These are phyloP conservation scores for Rehmannia glutinosa DNA, from an alignment of 257 asterid species.

Conservation along the genomic window DNA sequence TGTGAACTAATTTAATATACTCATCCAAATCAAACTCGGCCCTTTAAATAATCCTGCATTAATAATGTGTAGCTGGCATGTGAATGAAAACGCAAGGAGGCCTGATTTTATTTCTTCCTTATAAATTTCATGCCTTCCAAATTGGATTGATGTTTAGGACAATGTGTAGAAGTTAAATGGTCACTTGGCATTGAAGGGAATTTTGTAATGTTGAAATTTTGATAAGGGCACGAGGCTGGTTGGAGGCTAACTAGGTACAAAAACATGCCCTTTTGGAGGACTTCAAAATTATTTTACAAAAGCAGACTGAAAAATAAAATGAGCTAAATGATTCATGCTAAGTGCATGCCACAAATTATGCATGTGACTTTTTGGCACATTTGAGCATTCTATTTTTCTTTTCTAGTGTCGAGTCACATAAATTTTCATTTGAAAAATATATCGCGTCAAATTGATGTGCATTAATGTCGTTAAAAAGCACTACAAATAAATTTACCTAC, in stretches of 20 bases:
- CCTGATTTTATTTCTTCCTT: too few relatives aligned
- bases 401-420: constrained; percentile 2
- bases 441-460: too few relatives aligned
- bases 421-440: too few relatives aligned
- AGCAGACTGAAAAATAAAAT: neutral
- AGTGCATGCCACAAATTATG: constrained; percentile 21
- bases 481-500: too few relatives aligned
- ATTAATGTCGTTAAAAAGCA: too few relatives aligned
- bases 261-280: constrained; percentile 27
- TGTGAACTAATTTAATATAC: too few relatives aligned
- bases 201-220: constrained; percentile 18
- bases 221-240: constrained; percentile 37
- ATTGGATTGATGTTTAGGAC: neutral
- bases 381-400: neutral
- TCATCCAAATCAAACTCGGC: too few relatives aligned
- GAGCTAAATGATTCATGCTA: constrained; percentile 18
- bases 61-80: neutral
- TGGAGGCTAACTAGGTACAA: constrained; percentile 20
- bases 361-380: constrained; percentile 31
- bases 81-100: neutral
- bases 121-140: neutral
- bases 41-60: too few relatives aligned
- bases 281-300: constrained; percentile 25
- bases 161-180: constrained; percentile 13
- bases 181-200: constrained; percentile 17